Percentiles rank a stretch among this genome's conserved stretches.
These are phyloP conservation scores for Ustulina deusta DNA, from an alignment of 2,329 filamentous ascomycete genomes.

Conservation along the genomic window DNA sequence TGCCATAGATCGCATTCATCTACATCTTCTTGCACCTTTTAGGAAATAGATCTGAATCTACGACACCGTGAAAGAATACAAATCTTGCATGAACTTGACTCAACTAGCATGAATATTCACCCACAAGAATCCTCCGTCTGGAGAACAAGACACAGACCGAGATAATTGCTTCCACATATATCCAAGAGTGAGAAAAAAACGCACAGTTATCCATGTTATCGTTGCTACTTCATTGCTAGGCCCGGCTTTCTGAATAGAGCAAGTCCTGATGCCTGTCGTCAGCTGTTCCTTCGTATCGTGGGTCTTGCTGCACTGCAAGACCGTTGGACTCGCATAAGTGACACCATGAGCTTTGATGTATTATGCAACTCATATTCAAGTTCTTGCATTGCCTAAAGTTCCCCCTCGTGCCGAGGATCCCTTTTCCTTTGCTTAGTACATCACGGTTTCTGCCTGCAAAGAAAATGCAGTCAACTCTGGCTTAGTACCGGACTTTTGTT, in stretches of 20 bases:
- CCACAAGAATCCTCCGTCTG: not conserved
- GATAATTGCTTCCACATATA: not conserved
- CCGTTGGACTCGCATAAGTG: constrained; percentile 16
- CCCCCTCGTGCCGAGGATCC: not conserved
- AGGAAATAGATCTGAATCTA: not conserved
- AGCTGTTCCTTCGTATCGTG: constrained; percentile 9
- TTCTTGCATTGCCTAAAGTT: not conserved
- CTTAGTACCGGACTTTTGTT: constrained; percentile 22
- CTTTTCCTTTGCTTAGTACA: not conserved
- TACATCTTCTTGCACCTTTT: not conserved
- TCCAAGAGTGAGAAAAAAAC: not conserved
- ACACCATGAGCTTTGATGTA: constrained; percentile 6
- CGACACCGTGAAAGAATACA: not conserved
- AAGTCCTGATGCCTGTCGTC: not conserved
- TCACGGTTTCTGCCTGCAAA: constrained; percentile 7
- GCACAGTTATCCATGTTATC: not conserved
- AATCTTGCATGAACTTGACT: not conserved
- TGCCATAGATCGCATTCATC: not conserved
- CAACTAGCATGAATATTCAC: not conserved
- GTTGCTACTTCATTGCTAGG: not conserved
- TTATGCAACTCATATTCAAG: constrained; percentile 5
- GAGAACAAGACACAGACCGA: not conserved
- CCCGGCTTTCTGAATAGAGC: constrained; percentile 19
- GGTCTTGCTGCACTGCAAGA: constrained; percentile 6
- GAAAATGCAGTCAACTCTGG: constrained; percentile 2